These are phyloP conservation scores for Loxodes magnus DNA, from an alignment of 73 alveolate genomes.

Conservation along the genomic window DNA sequence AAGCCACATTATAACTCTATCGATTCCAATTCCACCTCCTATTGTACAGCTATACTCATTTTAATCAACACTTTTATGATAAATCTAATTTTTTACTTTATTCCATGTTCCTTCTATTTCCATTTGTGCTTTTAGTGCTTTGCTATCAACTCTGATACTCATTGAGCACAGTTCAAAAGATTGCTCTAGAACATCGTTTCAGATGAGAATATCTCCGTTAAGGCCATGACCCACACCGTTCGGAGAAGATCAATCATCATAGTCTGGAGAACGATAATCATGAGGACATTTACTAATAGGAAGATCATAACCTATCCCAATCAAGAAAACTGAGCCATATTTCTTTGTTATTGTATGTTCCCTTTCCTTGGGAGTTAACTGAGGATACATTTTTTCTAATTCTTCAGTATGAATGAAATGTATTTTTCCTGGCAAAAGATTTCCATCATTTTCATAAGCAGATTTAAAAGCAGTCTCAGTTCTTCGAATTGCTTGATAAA, in stretches of 20 bases:
- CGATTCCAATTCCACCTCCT: conserved; percentile 49
- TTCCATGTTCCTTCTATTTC: conserved; percentile 24
- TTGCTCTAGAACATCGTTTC: conserved; percentile 18
- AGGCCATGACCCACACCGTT: conserved; percentile 20
- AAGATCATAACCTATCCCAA: conserved; percentile 33
- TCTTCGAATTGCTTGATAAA: conserved; percentile 14
- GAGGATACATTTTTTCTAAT: conserved; percentile 27
- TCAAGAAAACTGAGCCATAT: conserved; percentile 23
- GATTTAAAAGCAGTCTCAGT: conserved; percentile 16
- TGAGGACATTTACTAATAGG: conserved; percentile 26
- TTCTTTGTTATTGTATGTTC: conserved; percentile 25
- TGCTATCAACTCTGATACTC: conserved; percentile 38
- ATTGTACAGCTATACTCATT: conserved; percentile 20
- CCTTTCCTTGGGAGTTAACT: conserved; percentile 28
- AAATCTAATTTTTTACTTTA: conserved; percentile 15
- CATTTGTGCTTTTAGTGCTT: conserved; percentile 23
- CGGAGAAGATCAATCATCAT: conserved; percentile 35
- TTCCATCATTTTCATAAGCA: conserved; percentile 13
- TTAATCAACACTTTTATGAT: conserved; percentile 20
- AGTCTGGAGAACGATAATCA: conserved; percentile 36
- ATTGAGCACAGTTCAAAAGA: conserved; percentile 28
- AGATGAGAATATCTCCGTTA: conserved; percentile 40
- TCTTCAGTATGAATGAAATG: conserved; percentile 24
- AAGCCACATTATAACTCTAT: conserved; percentile 30
- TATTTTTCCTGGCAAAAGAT: conserved; percentile 17